Evolutionary conservation across 148 eudicot genomes (phyloP).

Genomic region (Heliosperma pusillum): DNA sequence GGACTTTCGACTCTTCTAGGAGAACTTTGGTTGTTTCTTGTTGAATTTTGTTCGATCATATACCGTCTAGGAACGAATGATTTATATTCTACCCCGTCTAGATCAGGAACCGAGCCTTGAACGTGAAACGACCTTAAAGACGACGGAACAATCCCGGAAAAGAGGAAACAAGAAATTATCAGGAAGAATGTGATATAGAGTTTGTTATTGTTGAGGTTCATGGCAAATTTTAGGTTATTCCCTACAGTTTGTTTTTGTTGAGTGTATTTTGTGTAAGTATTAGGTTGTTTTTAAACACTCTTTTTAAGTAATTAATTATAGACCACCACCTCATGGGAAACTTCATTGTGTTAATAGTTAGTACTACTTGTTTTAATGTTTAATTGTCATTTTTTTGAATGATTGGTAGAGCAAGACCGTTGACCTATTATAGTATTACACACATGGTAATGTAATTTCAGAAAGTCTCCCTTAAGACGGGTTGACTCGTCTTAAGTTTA

Average conservation of each 20-base stretch:
- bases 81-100: slow-evolving; percentile 30
- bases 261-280: background rate
- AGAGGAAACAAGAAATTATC: slow-evolving; percentile 35
- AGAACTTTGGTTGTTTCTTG: background rate
- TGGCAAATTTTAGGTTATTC: slow-evolving; percentile 18
- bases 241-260: background rate
- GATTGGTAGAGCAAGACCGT: background rate
- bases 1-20: slow-evolving; percentile 19
- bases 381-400: background rate
- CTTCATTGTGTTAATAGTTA: background rate
- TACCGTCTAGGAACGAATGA: slow-evolving; percentile 53
- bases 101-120: slow-evolving; percentile 40
- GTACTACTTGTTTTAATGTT: background rate
- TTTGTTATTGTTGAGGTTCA: slow-evolving; percentile 33
- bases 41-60: slow-evolving; percentile 35
- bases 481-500: no score
- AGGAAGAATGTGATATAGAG: slow-evolving; percentile 26
- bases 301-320: background rate
- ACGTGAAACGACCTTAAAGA: slow-evolving; percentile 57
- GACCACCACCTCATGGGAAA: background rate
- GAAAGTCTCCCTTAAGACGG: no score
- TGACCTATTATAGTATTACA: background rate
- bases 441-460: background rate
- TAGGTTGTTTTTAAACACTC: background rate
- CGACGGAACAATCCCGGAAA: slow-evolving; percentile 53